Base-by-base conservation (phyloP, 257 asterid species). In the Solanum dulcamara region DNA sequence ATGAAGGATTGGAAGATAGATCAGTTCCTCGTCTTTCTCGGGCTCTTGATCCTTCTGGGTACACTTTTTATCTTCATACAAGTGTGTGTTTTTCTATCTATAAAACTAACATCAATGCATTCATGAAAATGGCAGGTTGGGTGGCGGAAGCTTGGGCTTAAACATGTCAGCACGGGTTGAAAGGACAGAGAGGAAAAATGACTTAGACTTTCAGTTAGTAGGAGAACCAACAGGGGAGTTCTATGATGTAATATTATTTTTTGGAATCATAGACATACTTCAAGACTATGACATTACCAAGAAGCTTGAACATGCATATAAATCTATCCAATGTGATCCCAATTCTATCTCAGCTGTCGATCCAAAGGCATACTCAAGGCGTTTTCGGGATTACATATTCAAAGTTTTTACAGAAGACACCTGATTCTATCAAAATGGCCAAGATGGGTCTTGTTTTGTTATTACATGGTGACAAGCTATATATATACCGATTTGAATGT, bases 251-350 rank as follows among this genome's bases (percentile, higher is more conserved):
- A 57, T 89, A 40, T 38, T 89, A 22, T 83, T 87, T 68, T 89
- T 89, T 72, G 89, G 91, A 26, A 85, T 89, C 46, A 89, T 89
- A 13, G 91, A 88, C 83, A 86, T 88, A 74, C 86, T 88, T 32
- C 91, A 88, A 79, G 89, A 88, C 75, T 88, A 89, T 40, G 91
- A 89, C 68, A 89, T 89, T 62, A 89, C 88, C 83, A 89, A 89
- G 81, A 89, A 89, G 86, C 91, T 89, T 83, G 91, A 89, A 53
- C 91, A 89, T 89, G 91, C 91, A 13, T 89, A 89, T 84, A 89
- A 89, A 84, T 70, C 89, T 10, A 86, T 89, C 85, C 91, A 89
- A 64, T 89, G 81, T 77, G 91, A 89, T 33, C 88, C 91, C 7
- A 89, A 88, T 55, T 89, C 89, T 80, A 89, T 89, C 83, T 89